Evolutionary conservation across 768 basidiomycete species (phyloP).

Genomic region (Pseudohyphozyma bogoriensis): DNA sequence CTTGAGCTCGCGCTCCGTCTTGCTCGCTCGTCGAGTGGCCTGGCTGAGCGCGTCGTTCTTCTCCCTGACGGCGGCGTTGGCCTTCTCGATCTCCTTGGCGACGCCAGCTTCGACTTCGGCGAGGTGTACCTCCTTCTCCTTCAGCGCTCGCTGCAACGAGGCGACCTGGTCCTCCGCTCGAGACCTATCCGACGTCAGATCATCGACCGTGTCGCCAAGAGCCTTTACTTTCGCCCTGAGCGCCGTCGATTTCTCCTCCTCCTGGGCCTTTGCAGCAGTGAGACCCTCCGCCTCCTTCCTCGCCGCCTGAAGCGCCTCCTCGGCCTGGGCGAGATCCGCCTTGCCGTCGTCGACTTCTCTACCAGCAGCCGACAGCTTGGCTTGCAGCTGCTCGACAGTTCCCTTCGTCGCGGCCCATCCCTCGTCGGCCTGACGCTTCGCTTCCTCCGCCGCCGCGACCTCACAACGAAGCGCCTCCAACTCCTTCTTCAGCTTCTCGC

Average conservation of each 20-base stretch:
- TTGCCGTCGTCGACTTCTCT: too few relatives aligned
- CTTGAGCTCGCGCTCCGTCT: conserved; percentile 53
- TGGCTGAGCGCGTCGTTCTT: conserved; percentile 12
- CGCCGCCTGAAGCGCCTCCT: conserved; percentile 1
- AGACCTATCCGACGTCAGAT: neutral
- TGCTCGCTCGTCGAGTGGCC: conserved; percentile 27
- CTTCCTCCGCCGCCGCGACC: conserved; percentile 2
- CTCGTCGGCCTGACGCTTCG: conserved; percentile 9
- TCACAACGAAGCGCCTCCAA: conserved; percentile 8
- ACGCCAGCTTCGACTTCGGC: conserved; percentile 33
- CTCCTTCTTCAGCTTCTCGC: neutral
- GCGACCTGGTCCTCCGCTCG: conserved; percentile 3
- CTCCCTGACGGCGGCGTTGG: conserved; percentile 8
- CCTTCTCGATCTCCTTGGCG: conserved; percentile 13
- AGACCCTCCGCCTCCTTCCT: conserved; percentile 7
- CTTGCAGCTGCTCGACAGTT: conserved; percentile 18
- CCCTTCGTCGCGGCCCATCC: conserved; percentile 14
- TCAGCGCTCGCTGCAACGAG: neutral
- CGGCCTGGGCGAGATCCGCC: conserved; percentile 11
- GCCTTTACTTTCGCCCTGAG: neutral
- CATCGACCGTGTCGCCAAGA: neutral
- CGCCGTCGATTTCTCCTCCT: neutral
- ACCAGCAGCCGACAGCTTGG: conserved; percentile 11
- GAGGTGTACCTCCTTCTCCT: conserved; percentile 43
- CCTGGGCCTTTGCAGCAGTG: neutral